Evolutionary conservation across 1,284 basidiomycete genomes (phyloP).

Genomic region (Omphalotus olearius): DNA sequence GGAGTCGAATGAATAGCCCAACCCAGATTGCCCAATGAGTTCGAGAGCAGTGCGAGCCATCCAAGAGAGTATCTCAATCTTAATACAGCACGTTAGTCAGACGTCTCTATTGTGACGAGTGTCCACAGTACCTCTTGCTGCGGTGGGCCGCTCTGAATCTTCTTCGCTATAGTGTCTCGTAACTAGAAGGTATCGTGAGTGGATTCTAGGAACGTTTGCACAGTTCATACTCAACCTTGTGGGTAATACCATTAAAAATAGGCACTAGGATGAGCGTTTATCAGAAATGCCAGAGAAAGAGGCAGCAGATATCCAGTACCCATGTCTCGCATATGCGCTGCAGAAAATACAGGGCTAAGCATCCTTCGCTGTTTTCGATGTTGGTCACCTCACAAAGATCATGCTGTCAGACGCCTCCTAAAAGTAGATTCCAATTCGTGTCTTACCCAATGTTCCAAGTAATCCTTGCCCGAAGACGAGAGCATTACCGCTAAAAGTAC

Average conservation of each 20-base stretch:
- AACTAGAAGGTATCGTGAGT: no score
- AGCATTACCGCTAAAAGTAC: not conserved
- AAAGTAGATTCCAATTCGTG: not conserved
- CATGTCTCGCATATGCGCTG: slow-evolving; percentile 29
- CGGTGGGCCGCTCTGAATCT: no score
- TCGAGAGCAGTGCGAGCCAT: slow-evolving; percentile 18
- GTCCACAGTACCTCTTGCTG: no score
- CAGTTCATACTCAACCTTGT: not conserved
- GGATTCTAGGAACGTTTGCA: no score
- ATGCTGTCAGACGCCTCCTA: no score
- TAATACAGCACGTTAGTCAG: no score
- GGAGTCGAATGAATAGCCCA: slow-evolving; percentile 16
- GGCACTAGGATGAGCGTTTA: not conserved
- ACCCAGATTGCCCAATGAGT: slow-evolving; percentile 18
- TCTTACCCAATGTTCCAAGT: slow-evolving; percentile 1
- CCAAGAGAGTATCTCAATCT: slow-evolving; percentile 18
- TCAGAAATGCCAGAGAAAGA: not conserved
- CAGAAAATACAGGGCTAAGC: slow-evolving; percentile 34
- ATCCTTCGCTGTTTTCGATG: slow-evolving; percentile 32
- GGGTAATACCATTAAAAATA: slow-evolving; percentile 2
- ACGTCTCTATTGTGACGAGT: no score
- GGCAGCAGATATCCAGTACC: not conserved
- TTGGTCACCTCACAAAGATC: slow-evolving; percentile 23
- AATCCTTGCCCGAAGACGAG: slow-evolving; percentile 5
- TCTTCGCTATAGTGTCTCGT: no score